Base-by-base conservation (phyloP, 768 basidiomycete species). In the Mycena kentingensis region DNA sequence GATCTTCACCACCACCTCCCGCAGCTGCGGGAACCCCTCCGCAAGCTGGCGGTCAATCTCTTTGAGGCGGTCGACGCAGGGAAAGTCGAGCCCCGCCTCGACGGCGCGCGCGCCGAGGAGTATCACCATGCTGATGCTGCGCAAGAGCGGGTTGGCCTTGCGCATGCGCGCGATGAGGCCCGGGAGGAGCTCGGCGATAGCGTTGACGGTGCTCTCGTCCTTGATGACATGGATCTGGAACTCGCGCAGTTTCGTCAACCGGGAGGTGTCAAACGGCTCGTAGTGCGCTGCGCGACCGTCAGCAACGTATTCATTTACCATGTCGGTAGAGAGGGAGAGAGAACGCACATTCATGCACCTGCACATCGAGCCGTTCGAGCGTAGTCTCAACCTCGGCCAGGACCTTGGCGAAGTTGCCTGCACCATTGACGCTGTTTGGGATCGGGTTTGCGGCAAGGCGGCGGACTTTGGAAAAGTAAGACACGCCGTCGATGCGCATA, bases 401-500 rank as follows among this genome's bases (percentile, higher is more conserved):
- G 3, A 49, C 42, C 1, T 22, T 18, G 25, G 46, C 41, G 15
- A 57, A 42, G 21, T 38, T 32, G 3, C 10, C 21, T 5, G 41
- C 21, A 47, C 35, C 38, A n/a, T 49, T 44, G 21, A 6, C 6
- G 37, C 41, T 45, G 21, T 52, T 49, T 13, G 51, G 51, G 18
- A 52, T 38, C 3, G 55, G 55, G 39, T 52, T 57, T 13, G 52
- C 19, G 22, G 55, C 55, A 15, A 52, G 36, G 11, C 51, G 46
- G 1, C 46, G 46, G 11, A 52, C 42, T 15, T 44, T 43, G 45
- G 50, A 24, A 36, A 57, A 35, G 18, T 41, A 32, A 0, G 32
- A 12, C 5, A 49, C 22, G 36, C 38, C 43, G 6, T 19, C 12
- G 18, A 32, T 26, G 25, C 21, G 52, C 26, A 51, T 28, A 18